phyloP scores from a whole-genome alignment of 805 yeast genomes.

The Citeromyces matritensis region DNA sequence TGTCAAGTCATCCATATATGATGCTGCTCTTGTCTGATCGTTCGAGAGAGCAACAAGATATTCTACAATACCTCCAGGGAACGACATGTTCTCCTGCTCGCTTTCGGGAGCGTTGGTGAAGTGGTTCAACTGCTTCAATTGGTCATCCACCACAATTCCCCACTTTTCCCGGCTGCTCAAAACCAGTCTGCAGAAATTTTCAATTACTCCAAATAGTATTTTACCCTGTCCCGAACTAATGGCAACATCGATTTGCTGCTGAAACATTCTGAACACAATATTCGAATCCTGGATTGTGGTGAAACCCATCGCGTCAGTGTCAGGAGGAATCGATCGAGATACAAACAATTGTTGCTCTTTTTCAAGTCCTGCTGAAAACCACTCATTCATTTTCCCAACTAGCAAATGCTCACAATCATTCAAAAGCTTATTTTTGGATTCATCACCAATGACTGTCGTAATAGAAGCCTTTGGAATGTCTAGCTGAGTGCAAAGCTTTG shows the following conservation, averaged over 20 bases:
- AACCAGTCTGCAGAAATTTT: constrained; percentile 49
- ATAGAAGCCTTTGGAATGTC: constrained; percentile 27
- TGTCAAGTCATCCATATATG: constrained; percentile 54
- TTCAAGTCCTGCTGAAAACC: constrained; percentile 60
- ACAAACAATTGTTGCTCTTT: constrained; percentile 54
- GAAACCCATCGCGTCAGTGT: constrained; percentile 42
- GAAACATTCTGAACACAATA: constrained; percentile 66
- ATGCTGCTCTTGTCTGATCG: constrained; percentile 65
- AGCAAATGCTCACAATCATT: constrained; percentile 68
- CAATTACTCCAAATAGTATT: constrained; percentile 65
- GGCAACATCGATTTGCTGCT: constrained; percentile 83
- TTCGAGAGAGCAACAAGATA: constrained; percentile 74
- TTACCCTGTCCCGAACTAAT: constrained; percentile 74
- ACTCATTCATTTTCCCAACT: constrained; percentile 62
- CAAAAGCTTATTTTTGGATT: constrained; percentile 55
- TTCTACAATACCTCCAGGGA: constrained; percentile 69
- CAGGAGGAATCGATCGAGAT: constrained; percentile 56
- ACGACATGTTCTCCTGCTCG: constrained; percentile 14
- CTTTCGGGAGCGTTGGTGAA: constrained; percentile 18
- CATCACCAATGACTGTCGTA: constrained; percentile 51
- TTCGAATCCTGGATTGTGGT: constrained; percentile 65
- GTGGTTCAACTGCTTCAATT: constrained; percentile 21
- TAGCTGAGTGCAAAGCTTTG: constrained; percentile 32
- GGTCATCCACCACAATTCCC: constrained; percentile 36
- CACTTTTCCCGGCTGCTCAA: constrained; percentile 49